A percentile compares a stretch with the other conserved stretches of the same genome.
These are phyloP conservation scores for Royoungia palumana DNA, from an alignment of 768 basidiomycete species.

Conservation along the genomic window DNA sequence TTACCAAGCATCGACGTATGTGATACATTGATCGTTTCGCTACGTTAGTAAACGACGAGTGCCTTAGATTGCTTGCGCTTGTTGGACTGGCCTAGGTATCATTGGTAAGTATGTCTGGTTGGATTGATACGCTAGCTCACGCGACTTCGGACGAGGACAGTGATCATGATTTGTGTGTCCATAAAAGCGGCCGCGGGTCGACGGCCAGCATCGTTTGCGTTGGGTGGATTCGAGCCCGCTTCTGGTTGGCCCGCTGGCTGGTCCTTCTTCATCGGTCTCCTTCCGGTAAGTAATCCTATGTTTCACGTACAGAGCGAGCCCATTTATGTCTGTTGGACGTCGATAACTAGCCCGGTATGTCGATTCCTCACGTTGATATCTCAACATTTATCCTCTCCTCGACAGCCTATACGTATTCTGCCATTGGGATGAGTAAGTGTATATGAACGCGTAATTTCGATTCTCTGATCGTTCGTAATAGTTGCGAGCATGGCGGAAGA, in stretches of 20 bases:
- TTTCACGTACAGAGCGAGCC: not conserved
- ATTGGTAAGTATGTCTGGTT: conserved; percentile 34
- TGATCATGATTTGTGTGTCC: conserved; percentile 54
- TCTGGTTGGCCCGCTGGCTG: conserved; percentile 68
- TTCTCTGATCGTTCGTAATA: conserved; percentile 19
- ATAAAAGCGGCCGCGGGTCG: conserved; percentile 55
- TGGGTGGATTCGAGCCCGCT: conserved; percentile 59
- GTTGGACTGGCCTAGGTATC: conserved; percentile 60
- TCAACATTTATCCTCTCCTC: conserved; percentile 9
- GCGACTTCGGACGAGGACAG: conserved; percentile 34
- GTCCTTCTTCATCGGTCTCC: conserved; percentile 65
- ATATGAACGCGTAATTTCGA: not conserved
- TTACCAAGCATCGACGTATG: conserved; percentile 50
- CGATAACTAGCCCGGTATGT: conserved; percentile 27
- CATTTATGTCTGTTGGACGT: not conserved
- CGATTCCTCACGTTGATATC: not conserved
- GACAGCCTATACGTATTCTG: conserved; percentile 53
- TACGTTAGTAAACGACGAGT: conserved; percentile 4
- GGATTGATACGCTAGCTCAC: conserved; percentile 7
- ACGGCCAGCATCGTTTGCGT: conserved; percentile 51
- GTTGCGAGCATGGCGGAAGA: conserved; percentile 69
- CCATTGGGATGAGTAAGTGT: conserved; percentile 57
- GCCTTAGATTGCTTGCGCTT: conserved; percentile 52
- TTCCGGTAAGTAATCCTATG: conserved; percentile 41
- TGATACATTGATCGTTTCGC: not conserved